Base-by-base conservation (phyloP, 192 early-diverging fungal genomes). In the Dimargaris xerosporica region DNA sequence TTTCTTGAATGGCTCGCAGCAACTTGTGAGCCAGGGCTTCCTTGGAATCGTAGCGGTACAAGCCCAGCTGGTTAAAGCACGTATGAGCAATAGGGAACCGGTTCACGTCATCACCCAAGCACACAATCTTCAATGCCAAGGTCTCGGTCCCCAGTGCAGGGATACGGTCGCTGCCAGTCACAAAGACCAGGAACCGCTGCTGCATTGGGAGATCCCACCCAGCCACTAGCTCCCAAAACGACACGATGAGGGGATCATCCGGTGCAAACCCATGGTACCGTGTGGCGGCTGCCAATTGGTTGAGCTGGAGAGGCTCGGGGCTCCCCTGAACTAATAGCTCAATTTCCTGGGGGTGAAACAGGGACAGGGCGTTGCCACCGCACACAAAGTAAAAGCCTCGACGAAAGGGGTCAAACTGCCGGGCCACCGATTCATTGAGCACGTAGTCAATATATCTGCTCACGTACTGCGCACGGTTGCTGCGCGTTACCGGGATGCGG, bases 331-430 rank as follows among this genome's bases (percentile, higher is more conserved):
- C 87, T 31, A 94, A 73, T 63, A 90, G 74, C 71, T 94, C 90
- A 51, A 97, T 86, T 64, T 97, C 94, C 72, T 93, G 91, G 7
- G 94, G 83, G 67, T 89, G 76, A 68, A 96, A 96, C 42, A 93
- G 69, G 34, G 85, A 84, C 31, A 88, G 66, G 5, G 92, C 87
- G 70, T 91, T 91, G 43, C 94, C 86, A 30, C 89, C 82, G 64
- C 91, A 87, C 3, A 97, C 89, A 39, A 85, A 75, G 71, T 90
- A 85, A 58, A 97, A 91, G 4, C 94, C 94, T 12, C 83, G 83
- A 31, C 79, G 75, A 70, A 97, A 95, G 4, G 88, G 82, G 54
- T 83, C 81, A 64, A 94, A 95, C 71, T 90, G 84, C 30, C 78
- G 68, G 13, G 78, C 71, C 15, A 93, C 78, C 16, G 82, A 80